Evolutionary conservation across 352 stramenopile genomes (phyloP).

Genomic region (Phytopythium litorale): DNA sequence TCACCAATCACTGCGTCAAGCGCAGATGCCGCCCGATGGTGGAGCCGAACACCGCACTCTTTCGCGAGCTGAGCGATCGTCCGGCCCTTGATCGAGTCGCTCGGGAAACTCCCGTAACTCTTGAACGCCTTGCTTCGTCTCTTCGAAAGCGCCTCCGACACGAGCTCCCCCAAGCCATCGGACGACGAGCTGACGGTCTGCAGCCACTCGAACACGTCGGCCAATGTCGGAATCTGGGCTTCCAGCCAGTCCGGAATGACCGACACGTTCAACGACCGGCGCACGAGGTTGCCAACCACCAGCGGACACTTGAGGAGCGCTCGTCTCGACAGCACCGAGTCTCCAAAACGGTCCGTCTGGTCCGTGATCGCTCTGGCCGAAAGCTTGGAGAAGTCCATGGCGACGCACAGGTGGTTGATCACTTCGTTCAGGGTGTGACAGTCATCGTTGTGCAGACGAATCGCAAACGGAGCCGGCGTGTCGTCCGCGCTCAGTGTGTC

Average conservation of each 20-base stretch:
- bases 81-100: conserved; percentile 16
- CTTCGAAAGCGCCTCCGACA: conserved; percentile 62
- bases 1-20: conserved; percentile 15
- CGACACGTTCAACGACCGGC: conserved; percentile 68
- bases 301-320: conserved; percentile 43
- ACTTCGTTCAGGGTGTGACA: conserved; percentile 75
- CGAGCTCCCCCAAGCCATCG: conserved; percentile 66
- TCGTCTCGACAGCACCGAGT: conserved; percentile 38
- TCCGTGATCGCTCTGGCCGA: conserved; percentile 44
- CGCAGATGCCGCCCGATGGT: conserved; percentile 26
- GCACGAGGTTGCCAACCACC: conserved; percentile 46
- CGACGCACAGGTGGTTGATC: conserved; percentile 54
- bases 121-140: conserved; percentile 28
- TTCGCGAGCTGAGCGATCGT: conserved; percentile 34
- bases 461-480: conserved; percentile 25
- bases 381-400: conserved; percentile 52
- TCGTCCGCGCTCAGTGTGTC: conserved; percentile 6
- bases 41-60: conserved; percentile 25
- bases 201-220: conserved; percentile 68
- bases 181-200: conserved; percentile 61
- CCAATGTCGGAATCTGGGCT: conserved; percentile 48
- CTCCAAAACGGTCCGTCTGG: conserved; percentile 57
- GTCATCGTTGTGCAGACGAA: conserved; percentile 86
- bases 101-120: conserved; percentile 31
- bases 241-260: conserved; percentile 69